These are phyloP conservation scores for Pythium utonaiense DNA, from an alignment of 352 stramenopile genomes.

Conservation along the genomic window DNA sequence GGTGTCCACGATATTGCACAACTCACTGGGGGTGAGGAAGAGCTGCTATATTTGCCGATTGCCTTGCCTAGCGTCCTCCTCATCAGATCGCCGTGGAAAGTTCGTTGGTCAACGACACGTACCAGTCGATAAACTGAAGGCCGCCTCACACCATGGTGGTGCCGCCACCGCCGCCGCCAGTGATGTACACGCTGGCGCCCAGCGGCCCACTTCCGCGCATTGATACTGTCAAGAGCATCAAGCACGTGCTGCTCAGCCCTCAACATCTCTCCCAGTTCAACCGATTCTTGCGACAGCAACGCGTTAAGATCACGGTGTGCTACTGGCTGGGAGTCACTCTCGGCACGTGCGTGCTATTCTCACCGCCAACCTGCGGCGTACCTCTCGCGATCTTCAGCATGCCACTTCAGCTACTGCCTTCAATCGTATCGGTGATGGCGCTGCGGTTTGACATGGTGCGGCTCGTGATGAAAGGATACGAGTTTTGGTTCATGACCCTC, in stretches of 20 bases:
- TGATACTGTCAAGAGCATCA: constrained; percentile 10
- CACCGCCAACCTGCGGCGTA: constrained; percentile 5
- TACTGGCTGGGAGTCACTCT: constrained; percentile 16
- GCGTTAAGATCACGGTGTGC: neutral
- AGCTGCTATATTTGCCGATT: too few species aligned
- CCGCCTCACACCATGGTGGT: too few species aligned
- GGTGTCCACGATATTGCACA: too few species aligned
- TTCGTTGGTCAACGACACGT: too few species aligned
- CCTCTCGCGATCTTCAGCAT: constrained; percentile 8
- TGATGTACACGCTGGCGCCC: constrained; percentile 4
- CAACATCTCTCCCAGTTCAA: constrained; percentile 5
- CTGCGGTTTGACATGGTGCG: constrained; percentile 15
- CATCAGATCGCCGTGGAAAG: too few species aligned
- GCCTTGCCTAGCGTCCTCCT: too few species aligned
- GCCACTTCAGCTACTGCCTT: constrained; percentile 20
- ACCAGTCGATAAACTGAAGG: too few species aligned
- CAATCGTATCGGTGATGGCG: constrained; percentile 5
- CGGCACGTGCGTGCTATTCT: constrained; percentile 8
- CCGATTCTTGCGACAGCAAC: neutral
- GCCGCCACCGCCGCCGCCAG: neutral
- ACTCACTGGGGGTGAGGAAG: too few species aligned
- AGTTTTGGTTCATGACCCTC: constrained; percentile 25
- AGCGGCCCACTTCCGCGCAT: constrained; percentile 11
- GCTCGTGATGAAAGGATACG: constrained; percentile 10
- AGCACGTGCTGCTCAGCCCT: constrained; percentile 7